Evolutionary conservation across 495 filamentous ascomycete species (phyloP).

Genomic region (Ramalina intermedia): DNA sequence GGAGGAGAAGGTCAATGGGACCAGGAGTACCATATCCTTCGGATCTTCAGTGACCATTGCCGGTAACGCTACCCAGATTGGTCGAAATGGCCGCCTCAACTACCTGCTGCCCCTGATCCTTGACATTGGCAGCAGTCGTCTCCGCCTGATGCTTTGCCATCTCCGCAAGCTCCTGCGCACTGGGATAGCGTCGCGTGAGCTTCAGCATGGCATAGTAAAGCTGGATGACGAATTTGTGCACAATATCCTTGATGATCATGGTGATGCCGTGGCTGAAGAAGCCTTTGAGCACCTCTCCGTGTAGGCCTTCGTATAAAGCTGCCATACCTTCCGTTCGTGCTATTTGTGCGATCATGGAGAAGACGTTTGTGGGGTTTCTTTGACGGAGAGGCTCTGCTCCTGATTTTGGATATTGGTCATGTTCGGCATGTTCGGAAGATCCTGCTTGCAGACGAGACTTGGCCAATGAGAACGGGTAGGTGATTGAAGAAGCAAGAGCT

Average conservation of each 20-base stretch:
- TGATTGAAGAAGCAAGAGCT: conserved; percentile 60
- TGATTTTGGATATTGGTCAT: conserved; percentile 7
- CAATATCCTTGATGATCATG: conserved; percentile 75
- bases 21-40: too few species aligned
- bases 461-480: conserved; percentile 76
- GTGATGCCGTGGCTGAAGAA: conserved; percentile 80
- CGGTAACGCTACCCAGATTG: not conserved
- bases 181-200: conserved; percentile 26
- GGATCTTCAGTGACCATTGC: too few species aligned
- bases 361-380: conserved; percentile 31
- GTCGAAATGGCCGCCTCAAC: not conserved
- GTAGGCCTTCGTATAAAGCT: conserved; percentile 64
- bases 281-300: conserved; percentile 64
- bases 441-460: conserved; percentile 57
- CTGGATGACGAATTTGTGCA: conserved; percentile 61
- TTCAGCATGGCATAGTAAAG: conserved; percentile 39
- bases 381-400: conserved; percentile 4
- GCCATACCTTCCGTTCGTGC: conserved; percentile 48
- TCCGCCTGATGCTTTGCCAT: conserved; percentile 26
- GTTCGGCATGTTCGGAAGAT: conserved; percentile 7
- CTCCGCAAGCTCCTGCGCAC: conserved; percentile 24
- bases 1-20: too few species aligned
- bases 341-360: conserved; percentile 48
- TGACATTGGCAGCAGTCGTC: conserved; percentile 19
- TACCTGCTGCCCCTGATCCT: conserved; percentile 19